phyloP scores from a whole-genome alignment of 164 flowering plant genomes.

The Liriodendron chinense region DNA sequence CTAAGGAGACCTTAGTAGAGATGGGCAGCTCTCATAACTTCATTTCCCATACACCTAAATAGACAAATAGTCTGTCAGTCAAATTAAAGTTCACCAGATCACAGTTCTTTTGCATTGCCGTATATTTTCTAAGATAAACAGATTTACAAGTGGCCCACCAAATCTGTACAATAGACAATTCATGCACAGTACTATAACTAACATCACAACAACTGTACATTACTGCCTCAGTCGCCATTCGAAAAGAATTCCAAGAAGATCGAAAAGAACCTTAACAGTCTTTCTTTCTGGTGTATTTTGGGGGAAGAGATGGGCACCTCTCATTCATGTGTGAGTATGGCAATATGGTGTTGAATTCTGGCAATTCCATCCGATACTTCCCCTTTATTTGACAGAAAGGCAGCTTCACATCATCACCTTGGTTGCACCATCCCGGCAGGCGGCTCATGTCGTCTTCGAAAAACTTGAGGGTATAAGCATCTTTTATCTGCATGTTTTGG shows the following conservation, averaged over 20 bases:
- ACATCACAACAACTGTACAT: background rate
- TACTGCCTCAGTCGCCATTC: background rate
- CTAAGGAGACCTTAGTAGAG: too few species aligned
- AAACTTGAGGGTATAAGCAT: constrained; percentile 79
- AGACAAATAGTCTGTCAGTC: too few species aligned
- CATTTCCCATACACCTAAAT: too few species aligned
- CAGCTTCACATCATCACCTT: constrained; percentile 64
- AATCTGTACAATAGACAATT: too few species aligned
- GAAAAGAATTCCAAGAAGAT: background rate
- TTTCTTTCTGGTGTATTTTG: constrained; percentile 56
- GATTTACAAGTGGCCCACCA: background rate
- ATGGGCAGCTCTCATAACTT: too few species aligned
- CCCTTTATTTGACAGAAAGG: constrained; percentile 92
- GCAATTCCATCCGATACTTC: constrained; percentile 87
- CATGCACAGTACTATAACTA: background rate
- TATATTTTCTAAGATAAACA: too few species aligned
- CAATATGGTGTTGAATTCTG: constrained; percentile 75
- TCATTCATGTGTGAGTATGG: constrained; percentile 95
- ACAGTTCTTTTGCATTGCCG: too few species aligned
- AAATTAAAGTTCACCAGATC: too few species aligned
- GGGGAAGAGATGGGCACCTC: constrained; percentile 85
- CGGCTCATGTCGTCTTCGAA: constrained; percentile 75
- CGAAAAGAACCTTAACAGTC: constrained; percentile 40
- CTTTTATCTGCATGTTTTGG: constrained; percentile 76
- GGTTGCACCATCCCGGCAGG: constrained; percentile 93